Evolutionary conservation across 352 stramenopile species (phyloP).

Genomic region (Phytophthora palmivora): DNA sequence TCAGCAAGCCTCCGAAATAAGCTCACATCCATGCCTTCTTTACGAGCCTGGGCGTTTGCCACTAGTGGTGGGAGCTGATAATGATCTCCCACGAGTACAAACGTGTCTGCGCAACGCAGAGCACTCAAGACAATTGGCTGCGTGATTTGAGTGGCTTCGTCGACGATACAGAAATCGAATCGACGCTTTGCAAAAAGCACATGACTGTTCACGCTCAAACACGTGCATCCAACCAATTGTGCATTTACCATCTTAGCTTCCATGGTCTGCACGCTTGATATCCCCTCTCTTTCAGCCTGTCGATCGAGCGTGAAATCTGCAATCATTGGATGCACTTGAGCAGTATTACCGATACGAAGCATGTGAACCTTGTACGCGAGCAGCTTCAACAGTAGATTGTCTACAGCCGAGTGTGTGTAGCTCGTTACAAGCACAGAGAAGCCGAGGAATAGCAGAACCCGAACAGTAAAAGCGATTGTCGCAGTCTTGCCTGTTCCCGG

Average conservation of each 20-base stretch:
- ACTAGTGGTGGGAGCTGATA: slow-evolving; percentile 98
- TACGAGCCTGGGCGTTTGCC: slow-evolving; percentile 83
- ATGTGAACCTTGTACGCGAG: slow-evolving; percentile 63
- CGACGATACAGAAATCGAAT: slow-evolving; percentile 99
- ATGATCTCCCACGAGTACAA: slow-evolving; percentile 98
- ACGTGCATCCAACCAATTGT: slow-evolving; percentile 79
- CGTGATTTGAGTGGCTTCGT: slow-evolving; percentile 98
- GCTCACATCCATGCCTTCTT: slow-evolving; percentile 87
- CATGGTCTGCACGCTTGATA: slow-evolving; percentile 53
- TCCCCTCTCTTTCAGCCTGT: slow-evolving; percentile 34
- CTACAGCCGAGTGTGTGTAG: slow-evolving; percentile 98
- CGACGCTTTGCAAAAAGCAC: slow-evolving; percentile 83
- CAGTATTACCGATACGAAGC: slow-evolving; percentile 74
- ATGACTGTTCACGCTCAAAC: slow-evolving; percentile 76
- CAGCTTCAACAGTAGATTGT: slow-evolving; percentile 97
- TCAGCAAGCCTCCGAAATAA: slow-evolving; percentile 94
- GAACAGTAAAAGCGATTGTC: slow-evolving; percentile 95
- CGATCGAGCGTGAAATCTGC: slow-evolving; percentile 60
- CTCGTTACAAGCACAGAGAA: slow-evolving; percentile 96
- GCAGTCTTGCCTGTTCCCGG: slow-evolving; percentile 97
- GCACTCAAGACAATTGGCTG: slow-evolving; percentile 95
- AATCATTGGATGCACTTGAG: slow-evolving; percentile 81
- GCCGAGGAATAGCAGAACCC: slow-evolving; percentile 90
- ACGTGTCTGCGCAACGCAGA: slow-evolving; percentile 93
- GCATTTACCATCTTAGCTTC: slow-evolving; percentile 56